A percentile compares a stretch with the other conserved stretches of the same genome.
Evolutionary conservation across 495 filamentous ascomycete species (phyloP).

Genomic region (Bacidia gigantensis): DNA sequence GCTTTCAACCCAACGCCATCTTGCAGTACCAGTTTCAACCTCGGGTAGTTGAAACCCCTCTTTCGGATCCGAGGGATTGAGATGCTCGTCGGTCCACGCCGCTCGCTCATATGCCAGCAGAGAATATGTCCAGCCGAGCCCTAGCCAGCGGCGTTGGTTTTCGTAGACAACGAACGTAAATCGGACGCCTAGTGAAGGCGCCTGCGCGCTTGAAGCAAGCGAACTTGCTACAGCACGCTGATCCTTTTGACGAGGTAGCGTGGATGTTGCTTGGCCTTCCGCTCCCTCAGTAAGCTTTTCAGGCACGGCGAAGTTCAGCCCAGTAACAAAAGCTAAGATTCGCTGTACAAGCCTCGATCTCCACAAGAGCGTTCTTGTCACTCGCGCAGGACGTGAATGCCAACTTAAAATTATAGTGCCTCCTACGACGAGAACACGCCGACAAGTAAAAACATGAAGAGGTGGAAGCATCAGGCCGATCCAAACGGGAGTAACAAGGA

Average conservation of each 20-base stretch:
- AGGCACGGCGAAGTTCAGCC: slow-evolving; percentile 50
- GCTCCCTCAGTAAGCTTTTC: slow-evolving; percentile 17
- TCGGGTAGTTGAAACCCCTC: slow-evolving; percentile 79
- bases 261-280: slow-evolving; percentile 18
- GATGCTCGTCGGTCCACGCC: slow-evolving; percentile 91
- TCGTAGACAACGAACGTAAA: slow-evolving; percentile 96
- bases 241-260: slow-evolving; percentile 22
- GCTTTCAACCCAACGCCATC: slow-evolving; percentile 79
- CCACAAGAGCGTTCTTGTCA: slow-evolving; percentile 82
- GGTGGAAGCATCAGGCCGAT: slow-evolving; percentile 68
- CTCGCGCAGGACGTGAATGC: slow-evolving; percentile 77
- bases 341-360: slow-evolving; percentile 61
- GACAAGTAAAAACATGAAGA: slow-evolving; percentile 71
- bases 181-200: slow-evolving; percentile 58
- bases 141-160: slow-evolving; percentile 92
- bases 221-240: slow-evolving; percentile 33
- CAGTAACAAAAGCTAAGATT: slow-evolving; percentile 55
- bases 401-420: slow-evolving; percentile 79
- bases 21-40: slow-evolving; percentile 63
- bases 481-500: slow-evolving; percentile 81
- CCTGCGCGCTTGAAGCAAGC: slow-evolving; percentile 37
- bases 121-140: slow-evolving; percentile 85
- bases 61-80: slow-evolving; percentile 62
- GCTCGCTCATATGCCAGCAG: slow-evolving; percentile 78
- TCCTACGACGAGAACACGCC: slow-evolving; percentile 60